Evolutionary conservation across 495 filamentous ascomycete species (phyloP).

Genomic region (Evansstolkia leycettana): DNA sequence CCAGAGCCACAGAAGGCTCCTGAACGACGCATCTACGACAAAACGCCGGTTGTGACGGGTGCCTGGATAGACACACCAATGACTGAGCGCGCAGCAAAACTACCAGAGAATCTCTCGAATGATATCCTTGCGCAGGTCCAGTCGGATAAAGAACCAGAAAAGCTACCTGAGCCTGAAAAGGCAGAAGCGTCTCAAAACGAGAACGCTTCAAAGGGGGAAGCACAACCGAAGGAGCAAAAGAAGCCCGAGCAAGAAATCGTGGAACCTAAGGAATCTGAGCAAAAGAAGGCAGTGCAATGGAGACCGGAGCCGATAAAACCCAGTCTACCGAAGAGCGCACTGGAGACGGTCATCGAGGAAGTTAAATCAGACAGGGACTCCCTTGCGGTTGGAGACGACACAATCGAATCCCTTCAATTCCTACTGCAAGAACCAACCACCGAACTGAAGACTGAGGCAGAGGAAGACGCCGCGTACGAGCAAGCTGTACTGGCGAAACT

Average conservation of each 20-base stretch:
- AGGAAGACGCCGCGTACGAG: slow-evolving; percentile 25
- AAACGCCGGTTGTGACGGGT: slow-evolving; percentile 38
- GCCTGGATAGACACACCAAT: slow-evolving; percentile 43
- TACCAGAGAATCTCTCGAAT: slow-evolving; percentile 19
- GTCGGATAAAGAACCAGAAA: background rate
- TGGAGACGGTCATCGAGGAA: slow-evolving; percentile 43
- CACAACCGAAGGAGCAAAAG: slow-evolving; percentile 7
- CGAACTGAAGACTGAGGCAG: slow-evolving; percentile 22
- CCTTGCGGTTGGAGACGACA: slow-evolving; percentile 44
- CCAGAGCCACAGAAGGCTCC: slow-evolving; percentile 34
- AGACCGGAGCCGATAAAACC: slow-evolving; percentile 30
- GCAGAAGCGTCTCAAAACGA: slow-evolving; percentile 1
- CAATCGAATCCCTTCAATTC: slow-evolving; percentile 49
- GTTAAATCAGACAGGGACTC: slow-evolving; percentile 30
- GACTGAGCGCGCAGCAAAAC: slow-evolving; percentile 22
- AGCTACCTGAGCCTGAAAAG: background rate
- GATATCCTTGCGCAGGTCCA: slow-evolving; percentile 10
- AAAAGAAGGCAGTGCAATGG: slow-evolving; percentile 11
- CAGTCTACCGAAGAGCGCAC: slow-evolving; percentile 34
- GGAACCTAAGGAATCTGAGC: slow-evolving; percentile 4
- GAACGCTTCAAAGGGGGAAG: slow-evolving; percentile 1
- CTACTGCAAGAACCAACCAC: slow-evolving; percentile 29
- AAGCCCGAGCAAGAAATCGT: slow-evolving; percentile 5
- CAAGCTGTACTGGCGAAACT: slow-evolving; percentile 22
- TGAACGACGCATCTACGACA: slow-evolving; percentile 23